These are phyloP conservation scores for Leccinum uliginosum DNA, from an alignment of 768 basidiomycete species.

Conservation along the genomic window DNA sequence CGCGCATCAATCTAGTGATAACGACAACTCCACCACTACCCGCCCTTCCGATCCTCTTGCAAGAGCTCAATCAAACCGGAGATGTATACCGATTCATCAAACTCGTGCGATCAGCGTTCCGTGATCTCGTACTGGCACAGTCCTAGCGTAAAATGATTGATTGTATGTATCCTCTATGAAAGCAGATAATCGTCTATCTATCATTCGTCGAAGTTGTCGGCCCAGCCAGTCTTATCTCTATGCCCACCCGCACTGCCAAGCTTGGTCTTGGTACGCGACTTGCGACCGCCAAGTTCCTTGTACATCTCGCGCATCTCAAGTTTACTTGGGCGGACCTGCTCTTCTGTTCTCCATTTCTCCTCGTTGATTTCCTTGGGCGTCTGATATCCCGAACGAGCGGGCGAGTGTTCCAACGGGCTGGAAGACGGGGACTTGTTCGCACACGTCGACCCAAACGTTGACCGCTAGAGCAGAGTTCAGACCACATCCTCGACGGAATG, in stretches of 20 bases:
- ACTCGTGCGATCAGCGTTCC: conserved; percentile 55
- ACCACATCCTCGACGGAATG: conserved; percentile 6
- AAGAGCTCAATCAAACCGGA: conserved; percentile 63
- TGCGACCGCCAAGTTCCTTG: conserved; percentile 85
- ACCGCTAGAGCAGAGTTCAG: conserved; percentile 41
- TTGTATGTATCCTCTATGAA: conserved; percentile 1
- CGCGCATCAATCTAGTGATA: conserved; percentile 48
- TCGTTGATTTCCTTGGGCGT: conserved; percentile 78
- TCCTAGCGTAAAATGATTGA: background rate
- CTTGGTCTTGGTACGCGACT: conserved; percentile 70
- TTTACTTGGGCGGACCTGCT: conserved; percentile 61
- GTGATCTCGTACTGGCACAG: conserved; percentile 16
- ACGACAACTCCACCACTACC: conserved; percentile 72
- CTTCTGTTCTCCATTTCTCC: conserved; percentile 63
- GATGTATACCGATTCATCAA: conserved; percentile 73
- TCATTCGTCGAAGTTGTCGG: conserved; percentile 32
- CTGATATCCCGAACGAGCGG: conserved; percentile 56
- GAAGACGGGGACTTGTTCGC: conserved; percentile 38
- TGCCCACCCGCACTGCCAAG: conserved; percentile 56
- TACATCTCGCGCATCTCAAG: conserved; percentile 87
- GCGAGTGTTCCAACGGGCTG: conserved; percentile 46
- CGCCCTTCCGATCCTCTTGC: conserved; percentile 61
- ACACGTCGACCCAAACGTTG: conserved; percentile 40
- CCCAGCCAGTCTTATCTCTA: conserved; percentile 82
- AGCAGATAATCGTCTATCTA: background rate